These are phyloP conservation scores for Daedalea quercina DNA, from an alignment of 768 basidiomycete species.

Conservation along the genomic window DNA sequence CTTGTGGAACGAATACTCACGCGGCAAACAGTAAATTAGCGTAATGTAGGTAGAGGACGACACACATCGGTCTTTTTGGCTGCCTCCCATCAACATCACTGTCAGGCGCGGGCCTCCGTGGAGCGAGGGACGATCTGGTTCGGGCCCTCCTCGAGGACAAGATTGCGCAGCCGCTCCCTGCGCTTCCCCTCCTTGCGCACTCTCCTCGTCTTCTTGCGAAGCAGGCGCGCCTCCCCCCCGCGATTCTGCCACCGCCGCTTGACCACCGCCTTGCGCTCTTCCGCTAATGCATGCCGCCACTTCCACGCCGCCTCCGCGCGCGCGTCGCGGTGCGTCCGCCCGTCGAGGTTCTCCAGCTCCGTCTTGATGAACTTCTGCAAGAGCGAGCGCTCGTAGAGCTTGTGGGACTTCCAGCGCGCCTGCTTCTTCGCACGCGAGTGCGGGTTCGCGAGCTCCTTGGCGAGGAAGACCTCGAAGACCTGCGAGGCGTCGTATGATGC, in stretches of 20 bases:
- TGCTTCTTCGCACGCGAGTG: constrained; percentile 81
- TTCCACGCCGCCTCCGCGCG: constrained; percentile 71
- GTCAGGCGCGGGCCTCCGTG: background rate
- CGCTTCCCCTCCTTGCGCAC: constrained; percentile 24
- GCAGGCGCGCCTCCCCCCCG: constrained; percentile 22
- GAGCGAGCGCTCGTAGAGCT: constrained; percentile 39
- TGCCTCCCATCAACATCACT: background rate
- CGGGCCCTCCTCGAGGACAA: constrained; percentile 22
- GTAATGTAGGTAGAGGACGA: background rate
- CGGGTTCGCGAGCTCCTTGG: constrained; percentile 72
- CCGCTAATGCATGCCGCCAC: constrained; percentile 54
- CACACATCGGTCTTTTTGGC: background rate
- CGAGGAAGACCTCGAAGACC: constrained; percentile 62
- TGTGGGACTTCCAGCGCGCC: constrained; percentile 61
- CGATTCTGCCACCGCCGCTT: constrained; percentile 47
- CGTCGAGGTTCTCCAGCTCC: constrained; percentile 46
- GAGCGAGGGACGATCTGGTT: constrained; percentile 25
- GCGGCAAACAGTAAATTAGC: background rate
- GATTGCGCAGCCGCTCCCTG: constrained; percentile 20
- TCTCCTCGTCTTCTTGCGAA: constrained; percentile 17
- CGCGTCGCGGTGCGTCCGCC: constrained; percentile 55
- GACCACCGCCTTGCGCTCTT: constrained; percentile 51
- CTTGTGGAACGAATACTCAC: background rate
- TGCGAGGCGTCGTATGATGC: constrained; percentile 41
- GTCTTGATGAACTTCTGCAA: constrained; percentile 43